These are phyloP conservation scores for Plantago elongata DNA, from an alignment of 257 asterid species.

Conservation along the genomic window DNA sequence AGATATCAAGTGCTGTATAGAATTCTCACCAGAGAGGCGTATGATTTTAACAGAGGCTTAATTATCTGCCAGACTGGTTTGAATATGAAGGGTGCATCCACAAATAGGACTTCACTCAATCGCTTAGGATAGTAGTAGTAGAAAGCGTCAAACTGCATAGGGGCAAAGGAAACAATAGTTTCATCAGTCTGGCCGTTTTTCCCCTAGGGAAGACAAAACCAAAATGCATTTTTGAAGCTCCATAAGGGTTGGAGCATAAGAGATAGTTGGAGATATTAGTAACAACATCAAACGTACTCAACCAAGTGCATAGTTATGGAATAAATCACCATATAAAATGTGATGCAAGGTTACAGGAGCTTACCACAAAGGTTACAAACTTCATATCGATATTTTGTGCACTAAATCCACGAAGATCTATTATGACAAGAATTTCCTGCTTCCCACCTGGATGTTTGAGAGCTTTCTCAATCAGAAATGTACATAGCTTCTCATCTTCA, in stretches of 20 bases:
- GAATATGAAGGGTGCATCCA: constrained; percentile 89
- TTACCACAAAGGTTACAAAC: constrained; percentile 85
- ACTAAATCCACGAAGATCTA: constrained; percentile 72
- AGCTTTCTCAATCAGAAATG: constrained; percentile 80
- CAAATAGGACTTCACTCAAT: constrained; percentile 69
- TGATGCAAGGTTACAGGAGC: not conserved
- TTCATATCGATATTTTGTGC: constrained; percentile 69
- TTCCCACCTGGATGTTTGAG: constrained; percentile 61
- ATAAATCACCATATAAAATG: no score
- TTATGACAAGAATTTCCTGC: constrained; percentile 58
- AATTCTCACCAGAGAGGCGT: constrained; percentile 75
- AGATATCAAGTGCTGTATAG: not conserved
- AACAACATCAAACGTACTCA: not conserved
- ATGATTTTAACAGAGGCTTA: constrained; percentile 75
- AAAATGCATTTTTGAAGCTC: not conserved
- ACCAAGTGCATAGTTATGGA: no score
- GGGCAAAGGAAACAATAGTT: not conserved
- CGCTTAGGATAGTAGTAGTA: constrained; percentile 82
- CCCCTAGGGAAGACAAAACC: not conserved
- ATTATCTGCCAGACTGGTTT: constrained; percentile 83
- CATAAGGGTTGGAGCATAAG: not conserved
- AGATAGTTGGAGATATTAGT: not conserved
- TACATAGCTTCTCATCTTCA: constrained; percentile 82
- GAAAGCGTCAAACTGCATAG: constrained; percentile 78
- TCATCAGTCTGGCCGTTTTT: no score